A percentile compares a stretch with the other conserved stretches of the same genome.
These are phyloP conservation scores for Stellera chamaejasme DNA, from an alignment of 345 rosid genomes.

Conservation along the genomic window DNA sequence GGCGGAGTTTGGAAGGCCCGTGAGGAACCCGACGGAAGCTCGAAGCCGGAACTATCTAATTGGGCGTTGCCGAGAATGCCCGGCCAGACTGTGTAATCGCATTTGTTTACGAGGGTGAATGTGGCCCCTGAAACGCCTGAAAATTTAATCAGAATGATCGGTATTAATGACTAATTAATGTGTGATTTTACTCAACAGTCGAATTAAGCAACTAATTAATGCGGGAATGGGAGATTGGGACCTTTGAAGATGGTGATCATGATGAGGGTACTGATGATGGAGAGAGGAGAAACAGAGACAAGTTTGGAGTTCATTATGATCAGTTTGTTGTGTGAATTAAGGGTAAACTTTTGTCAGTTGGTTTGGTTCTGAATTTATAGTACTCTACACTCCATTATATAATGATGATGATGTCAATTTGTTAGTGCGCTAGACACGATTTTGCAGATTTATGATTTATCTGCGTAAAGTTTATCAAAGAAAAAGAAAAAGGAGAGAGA, in stretches of 20 bases:
- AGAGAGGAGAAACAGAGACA: slow-evolving; percentile 8
- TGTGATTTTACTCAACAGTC: neutral
- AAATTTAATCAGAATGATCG: neutral
- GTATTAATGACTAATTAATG: neutral
- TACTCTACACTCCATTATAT: too few species aligned
- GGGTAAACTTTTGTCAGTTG: too few species aligned
- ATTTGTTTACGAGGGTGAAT: slow-evolving; percentile 44
- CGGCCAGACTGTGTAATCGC: slow-evolving; percentile 65
- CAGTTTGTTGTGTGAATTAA: too few species aligned
- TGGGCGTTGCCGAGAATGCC: slow-evolving; percentile 52
- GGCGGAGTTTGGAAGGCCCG: slow-evolving; percentile 42
- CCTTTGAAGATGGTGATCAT: slow-evolving; percentile 29
- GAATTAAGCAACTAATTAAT: neutral
- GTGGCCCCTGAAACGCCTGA: slow-evolving; percentile 47
- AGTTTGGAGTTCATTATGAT: slow-evolving; percentile 18
- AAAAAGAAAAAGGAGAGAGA: too few species aligned
- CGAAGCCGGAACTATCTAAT: slow-evolving; percentile 47
- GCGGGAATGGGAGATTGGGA: slow-evolving; percentile 1
- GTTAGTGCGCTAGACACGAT: too few species aligned
- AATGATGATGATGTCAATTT: too few species aligned
- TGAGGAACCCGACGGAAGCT: slow-evolving; percentile 39
- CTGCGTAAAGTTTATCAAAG: too few species aligned
- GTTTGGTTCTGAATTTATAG: too few species aligned
- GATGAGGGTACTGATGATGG: slow-evolving; percentile 15
- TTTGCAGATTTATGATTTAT: too few species aligned